These are phyloP conservation scores for Pythium sp. DNA, from an alignment of 352 stramenopile species.

Conservation along the genomic window DNA sequence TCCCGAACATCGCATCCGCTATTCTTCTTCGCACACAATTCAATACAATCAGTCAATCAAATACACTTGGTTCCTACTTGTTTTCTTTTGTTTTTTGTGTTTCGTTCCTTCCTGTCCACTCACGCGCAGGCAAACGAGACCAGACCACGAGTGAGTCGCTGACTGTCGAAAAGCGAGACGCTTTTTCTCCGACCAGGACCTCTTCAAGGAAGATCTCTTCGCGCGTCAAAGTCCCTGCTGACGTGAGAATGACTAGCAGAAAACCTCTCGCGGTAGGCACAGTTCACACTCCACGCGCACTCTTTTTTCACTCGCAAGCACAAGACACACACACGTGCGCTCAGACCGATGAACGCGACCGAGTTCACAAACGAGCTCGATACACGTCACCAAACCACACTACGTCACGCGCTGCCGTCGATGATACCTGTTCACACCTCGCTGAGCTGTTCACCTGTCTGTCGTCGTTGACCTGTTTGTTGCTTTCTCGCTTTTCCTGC, in stretches of 20 bases:
- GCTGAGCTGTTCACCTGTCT: not conserved
- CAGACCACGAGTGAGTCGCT: not conserved
- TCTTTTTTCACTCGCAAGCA: conserved; percentile 7
- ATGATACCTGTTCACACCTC: not conserved
- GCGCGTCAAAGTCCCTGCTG: conserved; percentile 9
- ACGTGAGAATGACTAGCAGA: conserved; percentile 10
- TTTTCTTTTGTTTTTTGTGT: not conserved
- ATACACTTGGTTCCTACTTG: conserved; percentile 3
- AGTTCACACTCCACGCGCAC: conserved; percentile 1
- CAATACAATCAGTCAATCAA: not conserved
- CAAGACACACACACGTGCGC: conserved; percentile 4
- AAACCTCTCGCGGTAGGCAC: conserved; percentile 1
- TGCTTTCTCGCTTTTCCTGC: not conserved
- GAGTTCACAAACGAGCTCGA: conserved; percentile 9
- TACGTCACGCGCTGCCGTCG: conserved; percentile 8
- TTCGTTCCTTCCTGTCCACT: conserved; percentile 2
- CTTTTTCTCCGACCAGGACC: not conserved
- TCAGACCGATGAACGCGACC: conserved; percentile 3
- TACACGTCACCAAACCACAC: conserved; percentile 8
- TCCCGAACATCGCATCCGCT: conserved; percentile 9
- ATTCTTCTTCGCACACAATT: conserved; percentile 5
- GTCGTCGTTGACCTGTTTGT: no score
- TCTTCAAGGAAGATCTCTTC: not conserved
- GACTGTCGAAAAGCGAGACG: conserved; percentile 3
- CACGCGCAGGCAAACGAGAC: conserved; percentile 2